A percentile compares a stretch with the other conserved stretches of the same genome.
Conservation (phyloP, 345 rosid species). For the Hevea brasiliensis region DNA sequence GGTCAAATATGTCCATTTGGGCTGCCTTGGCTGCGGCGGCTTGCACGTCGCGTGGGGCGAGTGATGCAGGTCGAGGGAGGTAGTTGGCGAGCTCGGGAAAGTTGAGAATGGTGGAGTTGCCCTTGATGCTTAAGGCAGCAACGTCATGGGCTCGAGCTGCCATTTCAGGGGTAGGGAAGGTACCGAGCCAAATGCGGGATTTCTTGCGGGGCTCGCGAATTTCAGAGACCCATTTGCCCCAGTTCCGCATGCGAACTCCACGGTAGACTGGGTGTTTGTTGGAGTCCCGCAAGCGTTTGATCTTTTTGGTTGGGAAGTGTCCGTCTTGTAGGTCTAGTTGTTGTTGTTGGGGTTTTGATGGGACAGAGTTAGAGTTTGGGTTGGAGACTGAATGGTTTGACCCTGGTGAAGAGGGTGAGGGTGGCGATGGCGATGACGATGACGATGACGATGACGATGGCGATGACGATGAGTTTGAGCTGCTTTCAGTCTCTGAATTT, state of each 20-base stretch:
- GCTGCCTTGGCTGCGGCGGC: conserved; percentile 94
- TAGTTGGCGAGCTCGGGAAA: conserved; percentile 72
- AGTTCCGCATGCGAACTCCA: conserved; percentile 85
- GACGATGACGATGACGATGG: no score
- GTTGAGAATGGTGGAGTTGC: conserved; percentile 74
- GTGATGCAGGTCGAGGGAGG: conserved; percentile 73
- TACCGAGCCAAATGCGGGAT: conserved; percentile 93
- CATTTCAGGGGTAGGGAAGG: conserved; percentile 93
- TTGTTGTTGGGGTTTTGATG: conserved; percentile 17
- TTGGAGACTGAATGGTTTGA: background rate
- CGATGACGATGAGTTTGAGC: no score
- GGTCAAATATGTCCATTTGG: conserved; percentile 50
- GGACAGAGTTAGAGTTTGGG: conserved; percentile 6
- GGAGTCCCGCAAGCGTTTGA: conserved; percentile 49
- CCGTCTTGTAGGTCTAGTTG: conserved; percentile 3
- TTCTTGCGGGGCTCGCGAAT: conserved; percentile 92
- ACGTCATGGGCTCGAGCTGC: conserved; percentile 98
- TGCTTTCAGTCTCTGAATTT: conserved; percentile 39
- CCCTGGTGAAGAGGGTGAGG: conserved; percentile 23
- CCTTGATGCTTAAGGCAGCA: conserved; percentile 85
- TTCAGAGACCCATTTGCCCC: conserved; percentile 99
- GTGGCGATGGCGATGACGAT: conserved; percentile 18
- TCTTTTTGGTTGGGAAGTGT: conserved; percentile 27
- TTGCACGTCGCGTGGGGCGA: conserved; percentile 80
- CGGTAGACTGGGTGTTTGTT: conserved; percentile 77